phyloP scores from a whole-genome alignment of 108 stramenopile genomes.

The Phaeodactylum tricornutum region DNA sequence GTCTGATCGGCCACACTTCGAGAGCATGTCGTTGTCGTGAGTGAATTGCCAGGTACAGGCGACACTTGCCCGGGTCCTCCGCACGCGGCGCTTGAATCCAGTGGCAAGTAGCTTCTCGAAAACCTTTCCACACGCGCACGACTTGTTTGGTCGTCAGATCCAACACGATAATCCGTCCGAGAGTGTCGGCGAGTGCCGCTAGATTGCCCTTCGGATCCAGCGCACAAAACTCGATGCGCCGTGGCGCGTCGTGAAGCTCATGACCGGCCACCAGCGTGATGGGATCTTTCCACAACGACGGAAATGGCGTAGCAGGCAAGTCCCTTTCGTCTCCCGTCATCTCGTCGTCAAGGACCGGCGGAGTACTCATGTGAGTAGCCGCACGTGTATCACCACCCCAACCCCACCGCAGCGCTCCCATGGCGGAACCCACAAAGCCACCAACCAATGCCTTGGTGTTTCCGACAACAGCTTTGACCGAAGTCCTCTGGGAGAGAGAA shows the following conservation, averaged over 20 bases:
- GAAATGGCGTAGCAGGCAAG: conserved; percentile 23
- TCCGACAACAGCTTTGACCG: conserved; percentile 22
- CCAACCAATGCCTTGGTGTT: conserved; percentile 37
- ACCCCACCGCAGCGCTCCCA: conserved; percentile 42
- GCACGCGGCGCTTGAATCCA: conserved; percentile 37
- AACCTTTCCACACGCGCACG: conserved; percentile 79
- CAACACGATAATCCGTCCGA: conserved; percentile 63
- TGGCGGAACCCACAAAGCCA: conserved; percentile 38
- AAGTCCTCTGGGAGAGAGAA: conserved; percentile 1
- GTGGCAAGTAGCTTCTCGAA: conserved; percentile 54
- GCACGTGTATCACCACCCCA: conserved; percentile 17
- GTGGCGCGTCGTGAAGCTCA: conserved; percentile 64
- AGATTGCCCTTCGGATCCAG: conserved; percentile 63
- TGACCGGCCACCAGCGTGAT: conserved; percentile 21
- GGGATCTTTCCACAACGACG: conserved; percentile 23
- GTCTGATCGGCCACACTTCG: conserved; percentile 52
- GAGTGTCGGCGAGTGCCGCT: conserved; percentile 56
- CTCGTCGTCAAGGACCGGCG: conserved; percentile 2
- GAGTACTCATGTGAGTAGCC: background rate
- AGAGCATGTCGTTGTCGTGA: conserved; percentile 52
- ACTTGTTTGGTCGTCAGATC: conserved; percentile 69
- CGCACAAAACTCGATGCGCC: conserved; percentile 41
- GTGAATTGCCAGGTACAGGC: conserved; percentile 61
- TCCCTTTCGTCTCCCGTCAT: background rate
- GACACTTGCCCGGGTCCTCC: conserved; percentile 5